phyloP scores from a whole-genome alignment of 345 rosid species.

The Euphorbia peplus region DNA sequence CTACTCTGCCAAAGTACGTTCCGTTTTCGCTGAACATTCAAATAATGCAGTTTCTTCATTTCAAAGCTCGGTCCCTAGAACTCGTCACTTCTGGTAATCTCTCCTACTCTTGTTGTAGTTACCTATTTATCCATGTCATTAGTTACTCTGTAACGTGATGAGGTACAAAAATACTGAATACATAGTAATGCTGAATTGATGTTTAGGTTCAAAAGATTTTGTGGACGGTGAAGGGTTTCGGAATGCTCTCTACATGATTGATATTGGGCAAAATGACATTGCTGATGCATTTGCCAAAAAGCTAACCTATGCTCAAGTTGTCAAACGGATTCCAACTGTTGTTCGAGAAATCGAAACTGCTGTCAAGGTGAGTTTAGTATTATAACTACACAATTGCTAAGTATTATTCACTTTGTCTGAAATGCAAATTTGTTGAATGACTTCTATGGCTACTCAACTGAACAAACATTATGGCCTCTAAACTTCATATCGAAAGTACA shows the following conservation, averaged over 20 bases:
- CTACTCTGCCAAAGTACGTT: constrained; percentile 71
- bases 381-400: no score
- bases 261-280: constrained; percentile 82
- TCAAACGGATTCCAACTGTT: constrained; percentile 48
- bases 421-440: no score
- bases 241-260: constrained; percentile 75
- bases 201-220: constrained; percentile 39
- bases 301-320: constrained; percentile 44
- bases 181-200: background rate
- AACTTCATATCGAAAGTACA: no score
- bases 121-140: background rate
- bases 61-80: constrained; percentile 62
- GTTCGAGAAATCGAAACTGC: constrained; percentile 56
- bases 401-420: no score
- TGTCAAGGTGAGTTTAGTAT: constrained; percentile 43
- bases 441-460: no score
- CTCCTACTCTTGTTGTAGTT: background rate
- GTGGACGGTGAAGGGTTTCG: constrained; percentile 48
- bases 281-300: constrained; percentile 69
- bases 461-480: no score
- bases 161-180: background rate
- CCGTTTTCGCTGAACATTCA: constrained; percentile 77
- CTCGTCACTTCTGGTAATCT: constrained; percentile 45
- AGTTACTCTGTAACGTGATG: background rate
- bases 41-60: constrained; percentile 78